Conservation (phyloP, 768 basidiomycete species). For the Lentinula detonsa region DNA sequence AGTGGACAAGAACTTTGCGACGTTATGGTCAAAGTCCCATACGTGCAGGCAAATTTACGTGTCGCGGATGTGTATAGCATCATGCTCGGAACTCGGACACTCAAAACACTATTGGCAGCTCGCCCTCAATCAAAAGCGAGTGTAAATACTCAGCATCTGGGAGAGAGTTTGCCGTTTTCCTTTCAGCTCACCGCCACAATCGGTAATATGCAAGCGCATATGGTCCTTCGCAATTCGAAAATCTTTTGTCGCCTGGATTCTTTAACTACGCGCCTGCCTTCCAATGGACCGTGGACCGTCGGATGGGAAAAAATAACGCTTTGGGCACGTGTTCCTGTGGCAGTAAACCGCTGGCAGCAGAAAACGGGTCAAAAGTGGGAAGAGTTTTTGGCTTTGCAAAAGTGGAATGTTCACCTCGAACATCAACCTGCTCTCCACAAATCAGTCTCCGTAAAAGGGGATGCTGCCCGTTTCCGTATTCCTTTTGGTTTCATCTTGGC, state of each 20-base stretch:
- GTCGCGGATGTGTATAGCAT: constrained; percentile 65
- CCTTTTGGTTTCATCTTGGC: constrained; percentile 74
- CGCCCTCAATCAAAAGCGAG: constrained; percentile 11
- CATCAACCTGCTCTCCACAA: constrained; percentile 17
- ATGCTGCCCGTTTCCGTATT: constrained; percentile 69
- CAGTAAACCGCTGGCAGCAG: constrained; percentile 28
- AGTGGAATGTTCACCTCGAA: constrained; percentile 37
- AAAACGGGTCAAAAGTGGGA: constrained; percentile 55
- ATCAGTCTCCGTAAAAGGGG: constrained; percentile 45
- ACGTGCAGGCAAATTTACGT: constrained; percentile 46
- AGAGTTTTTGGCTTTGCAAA: constrained; percentile 58
- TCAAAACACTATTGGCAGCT: constrained; percentile 31
- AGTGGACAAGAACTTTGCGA: constrained; percentile 36
- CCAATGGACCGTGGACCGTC: constrained; percentile 22
- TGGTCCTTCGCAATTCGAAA: constrained; percentile 43
- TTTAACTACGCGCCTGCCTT: constrained; percentile 19
- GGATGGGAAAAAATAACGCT: constrained; percentile 38
- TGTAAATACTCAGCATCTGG: constrained; percentile 14
- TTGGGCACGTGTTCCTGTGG: constrained; percentile 50
- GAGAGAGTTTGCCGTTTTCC: constrained; percentile 11
- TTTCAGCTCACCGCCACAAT: constrained; percentile 26
- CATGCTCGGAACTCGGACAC: constrained; percentile 53
- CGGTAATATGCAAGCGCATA: constrained; percentile 40
- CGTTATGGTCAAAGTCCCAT: constrained; percentile 44
- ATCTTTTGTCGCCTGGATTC: constrained; percentile 39